Percentiles rank a stretch among this genome's conserved stretches.
These are phyloP conservation scores for Fagus sylvatica DNA, from an alignment of 306 rosid genomes.

Conservation along the genomic window DNA sequence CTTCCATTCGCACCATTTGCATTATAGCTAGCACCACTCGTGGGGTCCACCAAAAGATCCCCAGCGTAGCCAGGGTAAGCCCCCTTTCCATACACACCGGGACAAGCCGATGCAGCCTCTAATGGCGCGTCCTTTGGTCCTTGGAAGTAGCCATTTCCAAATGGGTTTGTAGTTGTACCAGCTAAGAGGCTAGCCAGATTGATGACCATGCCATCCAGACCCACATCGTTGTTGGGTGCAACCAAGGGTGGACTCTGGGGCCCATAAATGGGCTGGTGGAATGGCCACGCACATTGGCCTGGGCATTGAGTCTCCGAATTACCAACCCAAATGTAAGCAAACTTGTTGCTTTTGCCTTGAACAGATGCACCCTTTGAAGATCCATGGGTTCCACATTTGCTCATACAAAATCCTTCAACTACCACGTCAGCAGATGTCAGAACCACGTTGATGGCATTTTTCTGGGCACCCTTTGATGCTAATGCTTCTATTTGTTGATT, in stretches of 20 bases:
- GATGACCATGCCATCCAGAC: constrained; percentile 66
- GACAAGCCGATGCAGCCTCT: constrained; percentile 72
- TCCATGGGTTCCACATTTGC: constrained; percentile 40
- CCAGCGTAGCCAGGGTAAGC: constrained; percentile 81
- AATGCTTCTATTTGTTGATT: constrained; percentile 33
- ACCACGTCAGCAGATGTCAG: constrained; percentile 34
- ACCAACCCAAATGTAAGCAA: constrained; percentile 69
- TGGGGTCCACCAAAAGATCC: constrained; percentile 45
- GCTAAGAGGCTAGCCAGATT: constrained; percentile 69
- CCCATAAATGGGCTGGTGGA: constrained; percentile 84
- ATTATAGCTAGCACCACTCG: constrained; percentile 66
- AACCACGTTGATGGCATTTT: constrained; percentile 37
- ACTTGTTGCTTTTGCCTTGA: constrained; percentile 36
- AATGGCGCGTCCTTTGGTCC: constrained; percentile 72
- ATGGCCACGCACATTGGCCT: constrained; percentile 84
- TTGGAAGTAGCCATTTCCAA: constrained; percentile 67
- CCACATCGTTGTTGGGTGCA: constrained; percentile 72
- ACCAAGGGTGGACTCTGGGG: constrained; percentile 55
- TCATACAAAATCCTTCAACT: constrained; percentile 12
- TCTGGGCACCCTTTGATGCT: constrained; percentile 30
- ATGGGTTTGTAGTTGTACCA: constrained; percentile 64
- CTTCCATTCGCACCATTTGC: constrained; percentile 54
- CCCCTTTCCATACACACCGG: constrained; percentile 62
- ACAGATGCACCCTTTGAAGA: constrained; percentile 30
- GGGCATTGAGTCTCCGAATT: constrained; percentile 73